These are phyloP conservation scores for Helicocarpus griseus DNA, from an alignment of 2,329 filamentous ascomycete genomes.

Conservation along the genomic window DNA sequence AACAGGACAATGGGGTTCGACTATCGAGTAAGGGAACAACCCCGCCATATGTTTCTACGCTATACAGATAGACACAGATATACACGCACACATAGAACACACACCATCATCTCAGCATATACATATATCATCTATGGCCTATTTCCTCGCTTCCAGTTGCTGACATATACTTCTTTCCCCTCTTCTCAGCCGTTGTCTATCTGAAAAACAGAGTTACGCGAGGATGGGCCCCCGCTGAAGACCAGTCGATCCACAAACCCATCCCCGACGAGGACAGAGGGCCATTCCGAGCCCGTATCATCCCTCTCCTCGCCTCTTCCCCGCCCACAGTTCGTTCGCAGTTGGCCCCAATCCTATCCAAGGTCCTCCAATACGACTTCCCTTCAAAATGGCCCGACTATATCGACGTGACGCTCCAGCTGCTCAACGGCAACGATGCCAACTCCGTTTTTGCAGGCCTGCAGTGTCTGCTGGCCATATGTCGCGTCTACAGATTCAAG, in stretches of 20 bases:
- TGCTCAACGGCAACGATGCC: constrained; percentile 78
- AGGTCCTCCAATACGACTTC: constrained; percentile 93
- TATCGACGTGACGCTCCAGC: constrained; percentile 80
- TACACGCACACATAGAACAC: too few species aligned
- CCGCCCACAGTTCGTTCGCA: constrained; percentile 78
- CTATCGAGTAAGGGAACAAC: constrained; percentile 57
- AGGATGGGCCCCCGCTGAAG: constrained; percentile 74
- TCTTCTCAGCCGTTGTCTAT: constrained; percentile 72
- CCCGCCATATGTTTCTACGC: constrained; percentile 31
- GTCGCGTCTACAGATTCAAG: constrained; percentile 93
- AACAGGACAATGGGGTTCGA: constrained; percentile 75
- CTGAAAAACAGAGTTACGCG: constrained; percentile 95
- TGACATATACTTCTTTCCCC: background rate
- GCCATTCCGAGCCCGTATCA: constrained; percentile 74
- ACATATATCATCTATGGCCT: background rate
- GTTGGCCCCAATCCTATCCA: constrained; percentile 87
- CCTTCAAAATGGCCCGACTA: constrained; percentile 90
- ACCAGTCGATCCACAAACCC: constrained; percentile 59
- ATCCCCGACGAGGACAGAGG: constrained; percentile 86
- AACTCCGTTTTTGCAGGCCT: constrained; percentile 83
- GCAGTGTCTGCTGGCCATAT: constrained; percentile 89
- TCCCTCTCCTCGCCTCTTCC: constrained; percentile 77
- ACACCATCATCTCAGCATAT: background rate
- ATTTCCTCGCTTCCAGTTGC: background rate
- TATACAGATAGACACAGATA: too few species aligned